These are phyloP conservation scores for Saksenaea vasiformis DNA, from an alignment of 371 early-diverging fungal genomes.

Conservation along the genomic window DNA sequence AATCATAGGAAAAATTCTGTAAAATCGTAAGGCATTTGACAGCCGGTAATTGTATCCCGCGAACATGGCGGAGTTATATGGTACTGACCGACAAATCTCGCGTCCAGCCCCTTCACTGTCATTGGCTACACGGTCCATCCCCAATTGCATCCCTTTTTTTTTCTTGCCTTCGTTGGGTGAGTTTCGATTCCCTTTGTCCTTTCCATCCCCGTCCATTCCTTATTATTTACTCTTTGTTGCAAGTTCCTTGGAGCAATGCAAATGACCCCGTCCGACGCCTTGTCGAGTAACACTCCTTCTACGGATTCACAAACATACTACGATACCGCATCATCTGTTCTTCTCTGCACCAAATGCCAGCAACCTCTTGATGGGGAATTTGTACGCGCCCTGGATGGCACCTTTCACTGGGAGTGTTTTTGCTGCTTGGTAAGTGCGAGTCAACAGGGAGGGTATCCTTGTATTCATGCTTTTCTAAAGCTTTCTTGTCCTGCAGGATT, in stretches of 20 bases:
- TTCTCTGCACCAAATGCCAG: conserved; percentile 33
- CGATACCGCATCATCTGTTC: background rate
- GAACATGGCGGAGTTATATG: too few species aligned
- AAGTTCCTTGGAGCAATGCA: conserved; percentile 7
- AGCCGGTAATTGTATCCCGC: too few species aligned
- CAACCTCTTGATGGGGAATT: conserved; percentile 70
- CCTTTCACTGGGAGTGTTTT: conserved; percentile 93
- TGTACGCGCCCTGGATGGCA: conserved; percentile 86
- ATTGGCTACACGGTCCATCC: background rate
- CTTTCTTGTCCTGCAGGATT: conserved; percentile 60
- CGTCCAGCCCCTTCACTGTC: background rate
- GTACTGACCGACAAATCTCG: too few species aligned
- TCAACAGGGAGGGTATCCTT: background rate
- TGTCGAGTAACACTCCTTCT: conserved; percentile 1
- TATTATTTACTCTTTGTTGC: conserved; percentile 2
- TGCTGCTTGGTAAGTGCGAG: conserved; percentile 76
- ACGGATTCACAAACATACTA: conserved; percentile 2
- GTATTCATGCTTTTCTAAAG: background rate
- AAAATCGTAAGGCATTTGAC: too few species aligned
- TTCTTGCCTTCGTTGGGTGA: background rate
- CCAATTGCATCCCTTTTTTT: background rate
- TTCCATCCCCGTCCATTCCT: conserved; percentile 3
- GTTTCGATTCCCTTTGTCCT: conserved; percentile 5
- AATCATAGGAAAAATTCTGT: too few species aligned
- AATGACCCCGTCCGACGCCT: background rate